These are phyloP conservation scores for Rhodotorula mucilaginosa DNA, from an alignment of 1,284 basidiomycete genomes.

Conservation along the genomic window DNA sequence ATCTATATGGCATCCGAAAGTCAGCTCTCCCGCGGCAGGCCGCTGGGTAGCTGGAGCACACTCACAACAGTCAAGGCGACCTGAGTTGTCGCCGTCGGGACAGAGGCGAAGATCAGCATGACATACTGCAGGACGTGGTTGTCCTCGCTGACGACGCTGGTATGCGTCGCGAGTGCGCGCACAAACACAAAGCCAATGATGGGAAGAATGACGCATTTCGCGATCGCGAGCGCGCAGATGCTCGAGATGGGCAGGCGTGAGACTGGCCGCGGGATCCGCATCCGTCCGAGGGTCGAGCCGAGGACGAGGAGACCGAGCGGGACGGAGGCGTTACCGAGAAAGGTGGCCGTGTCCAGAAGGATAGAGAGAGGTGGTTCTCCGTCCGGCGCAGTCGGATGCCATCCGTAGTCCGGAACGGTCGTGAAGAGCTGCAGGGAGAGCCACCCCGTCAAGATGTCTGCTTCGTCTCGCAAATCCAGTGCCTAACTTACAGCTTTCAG, in stretches of 20 bases:
- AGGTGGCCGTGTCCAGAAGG: slow-evolving; percentile 62
- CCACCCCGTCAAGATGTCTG: too few species aligned
- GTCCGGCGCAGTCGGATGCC: slow-evolving; percentile 64
- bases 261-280: slow-evolving; percentile 20
- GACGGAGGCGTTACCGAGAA: slow-evolving; percentile 68
- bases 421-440: slow-evolving; percentile 5
- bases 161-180: slow-evolving; percentile 53
- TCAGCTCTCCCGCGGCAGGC: neutral
- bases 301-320: slow-evolving; percentile 70
- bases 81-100: slow-evolving; percentile 30
- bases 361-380: slow-evolving; percentile 67
- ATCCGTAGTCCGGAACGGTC: slow-evolving; percentile 6
- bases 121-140: slow-evolving; percentile 67
- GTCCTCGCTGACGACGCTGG: slow-evolving; percentile 56
- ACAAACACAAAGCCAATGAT: slow-evolving; percentile 66
- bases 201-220: slow-evolving; percentile 67
- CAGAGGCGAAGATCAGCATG: slow-evolving; percentile 44
- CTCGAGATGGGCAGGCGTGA: slow-evolving; percentile 63
- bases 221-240: slow-evolving; percentile 60
- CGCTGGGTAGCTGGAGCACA: neutral
- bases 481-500: slow-evolving; percentile 52
- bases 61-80: slow-evolving; percentile 16
- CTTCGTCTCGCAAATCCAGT: slow-evolving; percentile 38
- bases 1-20: neutral
- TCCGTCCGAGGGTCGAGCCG: slow-evolving; percentile 63